phyloP scores from a whole-genome alignment of 2,329 filamentous ascomycete genomes.

The Colletotrichum liaoningense region DNA sequence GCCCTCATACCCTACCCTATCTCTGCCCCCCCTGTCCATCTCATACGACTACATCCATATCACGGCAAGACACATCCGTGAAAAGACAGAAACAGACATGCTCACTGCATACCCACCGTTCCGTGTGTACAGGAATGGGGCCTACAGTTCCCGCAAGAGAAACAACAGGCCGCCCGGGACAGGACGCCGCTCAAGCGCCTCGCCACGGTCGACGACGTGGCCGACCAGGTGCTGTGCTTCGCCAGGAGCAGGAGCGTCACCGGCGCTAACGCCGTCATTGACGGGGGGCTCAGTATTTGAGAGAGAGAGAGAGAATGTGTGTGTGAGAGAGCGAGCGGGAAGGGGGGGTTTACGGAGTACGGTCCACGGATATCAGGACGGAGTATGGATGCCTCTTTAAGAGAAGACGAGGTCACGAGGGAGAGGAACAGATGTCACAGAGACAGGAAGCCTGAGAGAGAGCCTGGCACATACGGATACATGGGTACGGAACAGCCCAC shows the following conservation, averaged over 20 bases:
- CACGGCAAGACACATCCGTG: not conserved
- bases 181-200: slow-evolving; percentile 69
- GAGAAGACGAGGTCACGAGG: no score
- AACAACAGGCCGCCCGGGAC: slow-evolving; percentile 64
- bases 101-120: slow-evolving; percentile 14
- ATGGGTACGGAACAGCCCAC: no score
- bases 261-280: slow-evolving; percentile 63
- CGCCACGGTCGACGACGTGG: slow-evolving; percentile 64
- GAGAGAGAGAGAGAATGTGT: no score
- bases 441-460: no score
- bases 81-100: not conserved
- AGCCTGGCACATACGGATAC: no score
- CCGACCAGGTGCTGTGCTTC: slow-evolving; percentile 63
- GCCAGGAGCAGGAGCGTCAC: slow-evolving; percentile 61
- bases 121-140: slow-evolving; percentile 37
- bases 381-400: no score
- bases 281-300: slow-evolving; percentile 42
- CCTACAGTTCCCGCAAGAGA: slow-evolving; percentile 63
- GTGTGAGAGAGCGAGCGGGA: no score
- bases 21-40: no score
- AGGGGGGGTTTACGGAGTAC: no score
- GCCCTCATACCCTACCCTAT: not conserved
- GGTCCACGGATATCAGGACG: no score
- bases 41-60: not conserved
- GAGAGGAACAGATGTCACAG: no score